Base-by-base conservation (phyloP, 208 protist species). In the Leishmania mexicana region DNA sequence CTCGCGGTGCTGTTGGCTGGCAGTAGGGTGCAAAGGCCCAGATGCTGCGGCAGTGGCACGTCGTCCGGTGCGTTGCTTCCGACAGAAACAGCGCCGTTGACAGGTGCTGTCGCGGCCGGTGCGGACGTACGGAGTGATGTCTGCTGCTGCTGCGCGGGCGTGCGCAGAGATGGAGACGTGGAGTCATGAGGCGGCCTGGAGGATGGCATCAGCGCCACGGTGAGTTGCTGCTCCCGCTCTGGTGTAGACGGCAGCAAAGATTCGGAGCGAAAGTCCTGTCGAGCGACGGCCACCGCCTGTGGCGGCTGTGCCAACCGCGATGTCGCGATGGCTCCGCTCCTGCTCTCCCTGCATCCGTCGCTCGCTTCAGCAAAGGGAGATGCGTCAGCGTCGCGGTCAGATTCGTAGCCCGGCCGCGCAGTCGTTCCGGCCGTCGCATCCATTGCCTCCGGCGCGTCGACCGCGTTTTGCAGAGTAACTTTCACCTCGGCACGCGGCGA, bases 61-160 rank as follows among this genome's bases (percentile, higher is more conserved):
- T 85, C 81, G 54, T 81, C 38, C 1, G 81, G 81, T 31, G 81
- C 81, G 45, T 81, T 71, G 24, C 68, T 65, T 60, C 51, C 38
- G 60, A 35, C 71, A 42, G 45, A n/a, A 21, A 31, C 53, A 35
- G 75, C 65, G 40, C 51, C 47, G 13, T 78, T 24, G 21, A 31
- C 38, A 5, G 58, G 76, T 28, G 35, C 53, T 38, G 65, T 38
- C 1, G 45, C 13, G 28, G 47, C 31, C 3, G 8, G 57, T 24
- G 42, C 28, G 45, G 51, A 47, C 6, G 35, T 45, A 54, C 51
- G 3, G 3, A 51, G 53, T 4, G 49, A 19, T 8, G 73, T 15
- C 31, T 35, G 73, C 47, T 24, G 73, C 47, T 24, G 17, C 17
- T 62, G 51, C 28, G 71, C 24, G 31, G 35, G 71, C 15, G 21